A percentile compares a stretch with the other conserved stretches of the same genome.
These are phyloP conservation scores for Cunninghamia lanceolata DNA, from an alignment of 75 land plant species.

Conservation along the genomic window DNA sequence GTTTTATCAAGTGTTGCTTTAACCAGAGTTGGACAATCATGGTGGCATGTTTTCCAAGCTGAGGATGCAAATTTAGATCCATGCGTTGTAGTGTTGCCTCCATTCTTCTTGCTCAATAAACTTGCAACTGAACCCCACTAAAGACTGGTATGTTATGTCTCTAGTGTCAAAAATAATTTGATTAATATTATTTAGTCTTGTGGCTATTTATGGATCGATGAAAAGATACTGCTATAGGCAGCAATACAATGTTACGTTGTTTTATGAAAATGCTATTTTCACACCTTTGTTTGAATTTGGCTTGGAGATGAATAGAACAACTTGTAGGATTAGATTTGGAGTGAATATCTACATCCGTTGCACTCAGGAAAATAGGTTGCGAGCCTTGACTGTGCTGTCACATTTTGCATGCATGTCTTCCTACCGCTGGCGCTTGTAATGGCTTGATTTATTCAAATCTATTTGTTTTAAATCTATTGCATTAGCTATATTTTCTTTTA, in stretches of 20 bases:
- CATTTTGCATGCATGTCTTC: too few species aligned
- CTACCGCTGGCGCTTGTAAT: too few species aligned
- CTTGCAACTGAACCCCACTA: conserved; percentile 75
- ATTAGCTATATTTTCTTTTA: too few species aligned
- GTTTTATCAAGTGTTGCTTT: too few species aligned
- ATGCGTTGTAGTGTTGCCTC: conserved; percentile 75
- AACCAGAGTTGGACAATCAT: conserved; percentile 95
- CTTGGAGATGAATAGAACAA: background rate
- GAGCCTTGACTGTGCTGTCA: too few species aligned
- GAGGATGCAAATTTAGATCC: conserved; percentile 91
- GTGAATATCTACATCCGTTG: too few species aligned
- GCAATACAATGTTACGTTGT: too few species aligned
- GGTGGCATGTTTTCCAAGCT: conserved; percentile 87
- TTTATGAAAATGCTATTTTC: background rate
- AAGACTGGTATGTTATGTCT: conserved; percentile 46
- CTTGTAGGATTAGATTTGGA: background rate
- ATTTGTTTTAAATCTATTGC: too few species aligned
- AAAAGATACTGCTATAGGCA: background rate
- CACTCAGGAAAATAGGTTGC: too few species aligned
- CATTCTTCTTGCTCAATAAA: conserved; percentile 61
- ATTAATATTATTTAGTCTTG: background rate
- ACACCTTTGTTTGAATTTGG: background rate
- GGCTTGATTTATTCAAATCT: too few species aligned
- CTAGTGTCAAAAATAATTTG: too few species aligned
- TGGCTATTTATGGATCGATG: background rate